Evolutionary conservation across 1,139 yeast genomes (phyloP), one percentile per base, ranked within the genome.

Genomic region (Candida anutae): DNA sequence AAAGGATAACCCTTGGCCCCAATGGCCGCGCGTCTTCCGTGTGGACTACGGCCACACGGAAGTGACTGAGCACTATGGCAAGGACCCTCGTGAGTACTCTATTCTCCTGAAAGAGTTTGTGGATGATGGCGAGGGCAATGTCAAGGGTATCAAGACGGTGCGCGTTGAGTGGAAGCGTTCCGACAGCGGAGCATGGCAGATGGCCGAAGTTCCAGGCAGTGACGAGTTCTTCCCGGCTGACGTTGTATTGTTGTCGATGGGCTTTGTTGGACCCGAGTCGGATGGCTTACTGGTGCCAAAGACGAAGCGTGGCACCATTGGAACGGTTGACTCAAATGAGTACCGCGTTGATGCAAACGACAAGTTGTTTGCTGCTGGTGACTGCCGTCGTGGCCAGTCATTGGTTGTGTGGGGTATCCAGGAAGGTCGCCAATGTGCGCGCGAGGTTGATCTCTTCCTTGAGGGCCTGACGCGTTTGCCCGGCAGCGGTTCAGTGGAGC

Each of bases 1-100:
- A 32, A 82, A 78, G 62, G 96, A 90, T 61, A 90, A 90, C 60
- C 98, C 98, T 60, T 90, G 98, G 98, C 98, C 98, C 32, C 98
- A 90, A 63, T 90, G 97, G 97, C 97, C 98, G 43, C 75, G 95
- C 57, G 75, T 90, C 49, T 88, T 90, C 80, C 77, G 97, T 53
- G 94, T 90, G 35, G 98, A 90, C 62, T 90, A 90, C 51, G 98
- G 98, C 46, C 98, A 90, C 61, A 72, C 93, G 40, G 98, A 90
- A 60, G 97, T 90, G 30, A 72, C 84, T 36, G 81, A 85, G 30
- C 96, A 87, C 56, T 90, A 87, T 53, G 97, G 97, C 42, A 81
- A 80, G 58, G 98, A 90, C 57, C 98, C 98, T 35, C 83, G 98
- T 63, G 95, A 90, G 57, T 90, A 85, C 62, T 83, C 94, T 49